These are phyloP conservation scores for Eucalyptus regnans DNA, from an alignment of 345 rosid genomes.

Conservation along the genomic window DNA sequence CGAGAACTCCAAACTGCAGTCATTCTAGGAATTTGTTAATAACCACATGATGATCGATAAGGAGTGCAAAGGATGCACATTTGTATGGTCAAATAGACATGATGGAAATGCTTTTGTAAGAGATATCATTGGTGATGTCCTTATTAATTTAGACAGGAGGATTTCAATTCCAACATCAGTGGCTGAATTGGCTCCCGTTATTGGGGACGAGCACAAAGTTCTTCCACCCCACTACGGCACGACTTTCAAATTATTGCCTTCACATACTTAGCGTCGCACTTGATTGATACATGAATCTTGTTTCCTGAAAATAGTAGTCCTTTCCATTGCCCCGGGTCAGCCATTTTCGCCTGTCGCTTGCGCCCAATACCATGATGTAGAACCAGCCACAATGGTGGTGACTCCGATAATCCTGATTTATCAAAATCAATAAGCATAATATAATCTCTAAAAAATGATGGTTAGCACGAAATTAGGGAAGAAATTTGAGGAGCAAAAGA, in stretches of 20 bases:
- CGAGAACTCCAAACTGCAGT: background rate
- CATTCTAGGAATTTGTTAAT: background rate
- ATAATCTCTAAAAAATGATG: no score
- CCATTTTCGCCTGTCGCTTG: no score
- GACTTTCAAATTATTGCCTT: no score
- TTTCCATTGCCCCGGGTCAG: no score
- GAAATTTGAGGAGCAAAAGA: background rate
- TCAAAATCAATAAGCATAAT: background rate
- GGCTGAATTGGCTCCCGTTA: no score
- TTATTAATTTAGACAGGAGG: no score
- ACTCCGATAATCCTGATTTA: conserved; percentile 61
- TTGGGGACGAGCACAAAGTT: no score
- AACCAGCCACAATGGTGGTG: conserved; percentile 47
- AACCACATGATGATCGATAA: background rate
- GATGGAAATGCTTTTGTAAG: background rate
- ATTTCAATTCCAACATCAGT: background rate
- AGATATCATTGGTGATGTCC: background rate
- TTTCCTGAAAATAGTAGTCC: no score
- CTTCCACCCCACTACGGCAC: no score
- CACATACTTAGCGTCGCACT: no score
- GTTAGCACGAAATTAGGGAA: background rate
- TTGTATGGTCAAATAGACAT: background rate
- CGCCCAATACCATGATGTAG: no score
- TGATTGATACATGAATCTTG: no score
- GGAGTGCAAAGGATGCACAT: background rate